These are phyloP conservation scores for Penicillium sp. DNA, from an alignment of 2,329 filamentous ascomycete genomes.

Conservation along the genomic window DNA sequence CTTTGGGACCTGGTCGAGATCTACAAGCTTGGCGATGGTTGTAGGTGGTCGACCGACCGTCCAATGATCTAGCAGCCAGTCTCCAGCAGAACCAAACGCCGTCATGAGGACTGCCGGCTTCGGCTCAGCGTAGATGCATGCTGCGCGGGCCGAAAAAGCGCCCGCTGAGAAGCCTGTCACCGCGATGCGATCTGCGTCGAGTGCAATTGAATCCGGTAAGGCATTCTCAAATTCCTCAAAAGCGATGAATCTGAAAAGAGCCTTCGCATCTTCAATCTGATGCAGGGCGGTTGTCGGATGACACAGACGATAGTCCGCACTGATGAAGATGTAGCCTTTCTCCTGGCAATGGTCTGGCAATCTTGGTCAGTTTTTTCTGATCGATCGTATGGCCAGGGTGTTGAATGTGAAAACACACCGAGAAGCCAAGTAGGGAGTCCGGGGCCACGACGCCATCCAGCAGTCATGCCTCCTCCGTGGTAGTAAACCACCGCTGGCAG, in stretches of 20 bases:
- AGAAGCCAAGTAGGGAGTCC: constrained; percentile 20
- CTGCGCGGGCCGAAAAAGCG: constrained; percentile 27
- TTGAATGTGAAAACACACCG: constrained; percentile 7
- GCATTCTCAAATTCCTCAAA: constrained; percentile 7
- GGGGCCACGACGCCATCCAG: constrained; percentile 20
- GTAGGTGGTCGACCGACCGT: constrained; percentile 19
- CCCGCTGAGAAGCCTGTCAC: constrained; percentile 27
- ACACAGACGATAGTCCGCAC: constrained; percentile 26
- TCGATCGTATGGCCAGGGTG: neutral
- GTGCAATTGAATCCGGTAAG: constrained; percentile 4
- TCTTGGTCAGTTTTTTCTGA: neutral
- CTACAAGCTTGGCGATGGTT: constrained; percentile 18
- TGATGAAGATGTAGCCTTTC: constrained; percentile 25
- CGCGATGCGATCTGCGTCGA: constrained; percentile 22
- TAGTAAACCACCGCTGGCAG: constrained; percentile 27
- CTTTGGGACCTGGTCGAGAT: constrained; percentile 12
- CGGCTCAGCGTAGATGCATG: constrained; percentile 23
- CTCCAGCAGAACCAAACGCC: constrained; percentile 20
- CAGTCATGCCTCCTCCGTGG: constrained; percentile 28
- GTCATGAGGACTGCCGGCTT: constrained; percentile 21
- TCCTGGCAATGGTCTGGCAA: constrained; percentile 22
- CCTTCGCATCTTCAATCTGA: constrained; percentile 25
- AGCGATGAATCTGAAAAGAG: constrained; percentile 18
- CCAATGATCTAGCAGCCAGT: constrained; percentile 27
- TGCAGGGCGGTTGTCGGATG: constrained; percentile 24